phyloP scores from a whole-genome alignment of 441 rosid species.

The Aquilaria agallochum region DNA sequence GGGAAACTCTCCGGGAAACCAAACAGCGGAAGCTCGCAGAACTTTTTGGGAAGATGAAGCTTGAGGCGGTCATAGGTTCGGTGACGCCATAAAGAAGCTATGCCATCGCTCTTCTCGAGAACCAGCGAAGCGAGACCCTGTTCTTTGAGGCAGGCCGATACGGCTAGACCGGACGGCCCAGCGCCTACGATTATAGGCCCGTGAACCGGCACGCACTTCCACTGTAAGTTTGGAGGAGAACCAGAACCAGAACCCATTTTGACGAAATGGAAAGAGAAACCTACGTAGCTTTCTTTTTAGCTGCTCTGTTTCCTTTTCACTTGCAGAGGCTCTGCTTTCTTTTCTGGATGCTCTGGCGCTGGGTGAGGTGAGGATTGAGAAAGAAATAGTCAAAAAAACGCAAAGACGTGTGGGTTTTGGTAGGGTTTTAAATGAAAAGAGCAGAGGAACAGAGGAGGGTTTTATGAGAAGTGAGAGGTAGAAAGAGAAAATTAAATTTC shows the following conservation, averaged over 20 bases:
- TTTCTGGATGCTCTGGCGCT: not conserved
- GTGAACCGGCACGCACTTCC: slow-evolving; percentile 16
- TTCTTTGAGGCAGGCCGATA: slow-evolving; percentile 61
- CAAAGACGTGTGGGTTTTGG: not conserved
- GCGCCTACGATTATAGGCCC: slow-evolving; percentile 90
- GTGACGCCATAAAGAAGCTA: slow-evolving; percentile 88
- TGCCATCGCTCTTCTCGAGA: slow-evolving; percentile 68
- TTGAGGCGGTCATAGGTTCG: slow-evolving; percentile 82
- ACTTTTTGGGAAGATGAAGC: slow-evolving; percentile 86
- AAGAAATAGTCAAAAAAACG: slow-evolving; percentile 9
- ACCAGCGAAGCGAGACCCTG: slow-evolving; percentile 62
- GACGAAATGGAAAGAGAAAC: slow-evolving; percentile 6
- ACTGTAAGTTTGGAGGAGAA: not conserved
- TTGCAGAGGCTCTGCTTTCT: slow-evolving; percentile 22
- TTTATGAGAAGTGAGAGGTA: slow-evolving; percentile 30
- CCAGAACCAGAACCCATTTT: slow-evolving; percentile 28
- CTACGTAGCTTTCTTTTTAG: slow-evolving; percentile 7
- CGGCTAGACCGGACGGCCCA: slow-evolving; percentile 94
- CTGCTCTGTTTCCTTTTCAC: slow-evolving; percentile 20
- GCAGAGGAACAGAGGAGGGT: slow-evolving; percentile 7
- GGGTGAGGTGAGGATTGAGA: slow-evolving; percentile 12
- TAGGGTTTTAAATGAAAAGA: slow-evolving; percentile 15
- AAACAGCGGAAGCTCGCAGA: slow-evolving; percentile 71
- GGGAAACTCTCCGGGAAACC: slow-evolving; percentile 69
- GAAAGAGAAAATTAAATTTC: slow-evolving; percentile 5